A percentile compares a stretch with the other conserved stretches of the same genome.
These are phyloP conservation scores for Boletus eberwhitei DNA, from an alignment of 768 basidiomycete species.

Conservation along the genomic window DNA sequence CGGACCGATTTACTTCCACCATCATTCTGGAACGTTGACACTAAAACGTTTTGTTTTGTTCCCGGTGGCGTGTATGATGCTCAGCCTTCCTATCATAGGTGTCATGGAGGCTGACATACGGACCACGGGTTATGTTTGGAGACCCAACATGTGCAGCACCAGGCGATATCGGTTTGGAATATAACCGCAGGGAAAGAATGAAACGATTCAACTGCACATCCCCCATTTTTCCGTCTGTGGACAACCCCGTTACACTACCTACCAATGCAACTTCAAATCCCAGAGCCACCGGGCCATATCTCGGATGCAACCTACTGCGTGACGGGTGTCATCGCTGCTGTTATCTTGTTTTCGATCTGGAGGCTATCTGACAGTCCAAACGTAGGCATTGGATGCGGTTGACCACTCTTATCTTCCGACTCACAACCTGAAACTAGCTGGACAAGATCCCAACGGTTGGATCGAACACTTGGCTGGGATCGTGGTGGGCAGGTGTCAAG, in stretches of 20 bases:
- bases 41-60: too few species aligned
- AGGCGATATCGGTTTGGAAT: not conserved
- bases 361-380: not conserved
- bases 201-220: not conserved
- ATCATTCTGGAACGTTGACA: too few species aligned
- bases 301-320: not conserved
- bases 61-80: too few species aligned
- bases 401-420: not conserved
- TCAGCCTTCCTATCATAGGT: too few species aligned
- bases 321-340: not conserved
- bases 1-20: too few species aligned
- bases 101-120: too few species aligned
- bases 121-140: too few species aligned
- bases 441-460: conserved; percentile 34
- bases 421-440: conserved; percentile 11
- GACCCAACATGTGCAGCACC: too few species aligned
- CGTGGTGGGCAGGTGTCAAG: conserved; percentile 24
- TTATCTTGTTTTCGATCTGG: not conserved
- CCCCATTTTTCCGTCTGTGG: too few species aligned
- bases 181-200: not conserved
- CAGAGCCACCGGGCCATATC: not conserved
- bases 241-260: not conserved
- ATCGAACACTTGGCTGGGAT: conserved; percentile 24
- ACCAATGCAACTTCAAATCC: not conserved
- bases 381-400: not conserved